phyloP scores from a whole-genome alignment of 768 basidiomycete genomes.

The Fomitopsis serialis region DNA sequence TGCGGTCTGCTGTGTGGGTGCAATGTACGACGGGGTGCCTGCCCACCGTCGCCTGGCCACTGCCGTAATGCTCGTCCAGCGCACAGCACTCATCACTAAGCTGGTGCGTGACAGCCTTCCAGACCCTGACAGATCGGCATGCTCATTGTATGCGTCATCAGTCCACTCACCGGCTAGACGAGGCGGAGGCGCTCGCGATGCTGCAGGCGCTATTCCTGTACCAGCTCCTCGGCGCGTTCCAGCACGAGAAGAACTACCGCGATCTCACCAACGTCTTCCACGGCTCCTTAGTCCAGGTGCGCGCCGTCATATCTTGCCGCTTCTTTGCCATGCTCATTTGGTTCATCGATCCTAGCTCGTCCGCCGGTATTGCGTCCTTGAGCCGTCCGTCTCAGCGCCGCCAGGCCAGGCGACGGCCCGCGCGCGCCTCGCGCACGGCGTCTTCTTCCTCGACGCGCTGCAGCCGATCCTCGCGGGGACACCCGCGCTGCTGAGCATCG shows the following conservation, averaged over 20 bases:
- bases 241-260: not conserved
- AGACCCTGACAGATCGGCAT: not conserved
- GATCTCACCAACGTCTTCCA: not conserved
- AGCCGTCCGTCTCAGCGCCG: not conserved
- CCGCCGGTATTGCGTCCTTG: not conserved
- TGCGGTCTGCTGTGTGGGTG: not conserved
- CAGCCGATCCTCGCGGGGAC: not conserved
- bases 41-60: not conserved
- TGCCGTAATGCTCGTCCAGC: not conserved
- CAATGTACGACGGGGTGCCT: not conserved
- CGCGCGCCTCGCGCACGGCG: not conserved
- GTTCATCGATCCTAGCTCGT: not conserved
- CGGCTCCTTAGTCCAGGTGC: not conserved
- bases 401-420: not conserved
- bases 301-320: not conserved
- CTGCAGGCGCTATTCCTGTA: not conserved
- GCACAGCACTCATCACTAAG: not conserved
- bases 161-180: not conserved
- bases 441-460: not conserved
- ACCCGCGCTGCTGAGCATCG: not conserved
- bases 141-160: not conserved
- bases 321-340: not conserved
- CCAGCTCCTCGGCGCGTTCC: not conserved
- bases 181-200: not conserved
- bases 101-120: not conserved